These are phyloP conservation scores for Pyrrhoderma lamaoense DNA, from an alignment of 1,284 basidiomycete species.

Conservation along the genomic window DNA sequence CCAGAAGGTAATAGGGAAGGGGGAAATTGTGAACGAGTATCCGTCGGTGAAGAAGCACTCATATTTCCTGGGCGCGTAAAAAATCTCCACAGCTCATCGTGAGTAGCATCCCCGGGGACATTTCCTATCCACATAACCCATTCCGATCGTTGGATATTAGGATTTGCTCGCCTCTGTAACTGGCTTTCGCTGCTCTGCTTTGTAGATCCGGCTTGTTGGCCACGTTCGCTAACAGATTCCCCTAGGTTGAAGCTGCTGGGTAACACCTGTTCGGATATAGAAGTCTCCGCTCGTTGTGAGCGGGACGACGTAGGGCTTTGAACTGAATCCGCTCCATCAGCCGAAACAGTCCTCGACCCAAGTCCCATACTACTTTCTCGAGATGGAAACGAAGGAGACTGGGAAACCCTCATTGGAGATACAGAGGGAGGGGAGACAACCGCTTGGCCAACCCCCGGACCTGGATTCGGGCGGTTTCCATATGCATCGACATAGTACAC, in stretches of 20 bases:
- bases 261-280: neutral
- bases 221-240: slow-evolving; percentile 6
- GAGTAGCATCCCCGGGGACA: slow-evolving; percentile 75
- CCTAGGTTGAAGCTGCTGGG: neutral
- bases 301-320: neutral
- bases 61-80: slow-evolving; percentile 46
- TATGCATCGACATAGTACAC: slow-evolving; percentile 30
- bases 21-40: slow-evolving; percentile 2
- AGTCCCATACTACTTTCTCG: neutral
- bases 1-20: slow-evolving; percentile 19
- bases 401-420: neutral
- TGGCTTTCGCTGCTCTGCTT: slow-evolving; percentile 17
- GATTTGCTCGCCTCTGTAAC: slow-evolving; percentile 50
- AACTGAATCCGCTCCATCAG: neutral
- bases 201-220: neutral
- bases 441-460: neutral
- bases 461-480: slow-evolving; percentile 17
- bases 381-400: neutral
- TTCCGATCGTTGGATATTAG: slow-evolving; percentile 70
- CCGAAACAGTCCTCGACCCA: neutral
- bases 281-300: too few relatives aligned
- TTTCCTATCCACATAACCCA: slow-evolving; percentile 98
- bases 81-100: slow-evolving; percentile 86
- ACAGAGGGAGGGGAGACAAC: neutral
- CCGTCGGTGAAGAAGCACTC: slow-evolving; percentile 12